phyloP scores from a whole-genome alignment of 1,139 yeast genomes.

The Starmera stellimalicola region DNA sequence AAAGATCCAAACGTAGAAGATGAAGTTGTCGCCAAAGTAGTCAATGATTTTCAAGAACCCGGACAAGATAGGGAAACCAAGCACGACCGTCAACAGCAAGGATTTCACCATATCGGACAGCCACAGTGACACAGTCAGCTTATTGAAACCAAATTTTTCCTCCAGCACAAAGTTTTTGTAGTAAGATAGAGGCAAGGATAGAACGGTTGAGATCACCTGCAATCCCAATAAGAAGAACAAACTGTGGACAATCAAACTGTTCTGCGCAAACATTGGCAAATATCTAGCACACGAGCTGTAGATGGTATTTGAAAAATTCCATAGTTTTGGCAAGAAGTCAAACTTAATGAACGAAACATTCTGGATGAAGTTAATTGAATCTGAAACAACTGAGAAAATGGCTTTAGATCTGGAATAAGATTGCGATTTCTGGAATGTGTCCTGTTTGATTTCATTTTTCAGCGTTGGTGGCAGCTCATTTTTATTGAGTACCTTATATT shows the following conservation, averaged over 20 bases:
- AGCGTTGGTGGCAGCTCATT: constrained; percentile 54
- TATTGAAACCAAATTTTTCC: constrained; percentile 89
- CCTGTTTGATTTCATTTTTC: constrained; percentile 54
- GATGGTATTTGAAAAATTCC: constrained; percentile 46
- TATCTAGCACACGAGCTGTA: constrained; percentile 16
- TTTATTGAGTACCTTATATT: constrained; percentile 55
- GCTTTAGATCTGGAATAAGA: constrained; percentile 79
- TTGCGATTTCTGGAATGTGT: constrained; percentile 72
- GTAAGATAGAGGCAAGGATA: constrained; percentile 59
- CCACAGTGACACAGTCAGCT: constrained; percentile 66
- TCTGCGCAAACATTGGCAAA: constrained; percentile 26
- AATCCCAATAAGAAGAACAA: constrained; percentile 49
- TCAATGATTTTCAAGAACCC: constrained; percentile 76
- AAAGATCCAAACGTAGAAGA: constrained; percentile 69
- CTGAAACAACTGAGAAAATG: constrained; percentile 52
- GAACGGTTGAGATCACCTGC: constrained; percentile 38
- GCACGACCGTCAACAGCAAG: constrained; percentile 37
- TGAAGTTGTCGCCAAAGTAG: constrained; percentile 69
- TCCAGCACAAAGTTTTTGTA: constrained; percentile 83
- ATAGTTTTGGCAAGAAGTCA: constrained; percentile 61
- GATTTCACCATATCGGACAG: constrained; percentile 60
- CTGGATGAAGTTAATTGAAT: constrained; percentile 42
- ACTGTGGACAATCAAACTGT: constrained; percentile 59
- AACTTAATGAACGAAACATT: constrained; percentile 49
- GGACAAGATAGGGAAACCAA: constrained; percentile 69